A percentile compares a stretch with the other conserved stretches of the same genome.
Conservation (phyloP, 2,329 filamentous ascomycete genomes). For the Talaromyces sp. region DNA sequence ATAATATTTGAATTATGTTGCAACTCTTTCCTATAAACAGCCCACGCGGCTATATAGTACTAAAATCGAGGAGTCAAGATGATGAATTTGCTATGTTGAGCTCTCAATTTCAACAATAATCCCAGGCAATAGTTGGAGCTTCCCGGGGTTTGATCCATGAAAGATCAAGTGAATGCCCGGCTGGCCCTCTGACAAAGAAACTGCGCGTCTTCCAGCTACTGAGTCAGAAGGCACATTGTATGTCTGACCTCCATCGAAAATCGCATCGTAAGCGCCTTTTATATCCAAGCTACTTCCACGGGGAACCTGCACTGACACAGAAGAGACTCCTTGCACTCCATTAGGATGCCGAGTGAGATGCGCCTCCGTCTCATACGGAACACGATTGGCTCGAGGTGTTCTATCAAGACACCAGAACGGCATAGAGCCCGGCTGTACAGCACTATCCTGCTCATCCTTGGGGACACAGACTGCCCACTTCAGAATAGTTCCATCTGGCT, state of each 20-base stretch:
- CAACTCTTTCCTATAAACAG: too few species aligned
- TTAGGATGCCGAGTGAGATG: constrained; percentile 12
- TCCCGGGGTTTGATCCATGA: constrained; percentile 3
- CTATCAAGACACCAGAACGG: constrained; percentile 19
- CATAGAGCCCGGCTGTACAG: constrained; percentile 1
- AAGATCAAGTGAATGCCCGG: constrained; percentile 5
- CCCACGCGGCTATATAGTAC: background rate
- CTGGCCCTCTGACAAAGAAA: constrained; percentile 3
- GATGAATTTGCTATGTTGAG: background rate
- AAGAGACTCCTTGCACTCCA: constrained; percentile 10
- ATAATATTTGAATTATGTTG: too few species aligned
- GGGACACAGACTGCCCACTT: constrained; percentile 13
- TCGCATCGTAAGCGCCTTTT: constrained; percentile 7
- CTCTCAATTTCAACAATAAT: constrained; percentile 9
- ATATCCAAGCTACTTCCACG: background rate
- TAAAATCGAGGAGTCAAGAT: background rate
- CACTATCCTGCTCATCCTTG: background rate
- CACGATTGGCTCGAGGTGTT: constrained; percentile 12
- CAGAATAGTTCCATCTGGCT: constrained; percentile 12
- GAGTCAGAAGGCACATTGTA: constrained; percentile 11
- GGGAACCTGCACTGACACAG: constrained; percentile 6
- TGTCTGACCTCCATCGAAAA: constrained; percentile 4
- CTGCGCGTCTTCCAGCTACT: background rate
- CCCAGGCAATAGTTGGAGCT: constrained; percentile 13
- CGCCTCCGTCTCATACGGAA: constrained; percentile 11